Percentiles rank a stretch among this genome's conserved stretches.
Conservation (phyloP, 257 asterid species). For the Ilex aquifolium region DNA sequence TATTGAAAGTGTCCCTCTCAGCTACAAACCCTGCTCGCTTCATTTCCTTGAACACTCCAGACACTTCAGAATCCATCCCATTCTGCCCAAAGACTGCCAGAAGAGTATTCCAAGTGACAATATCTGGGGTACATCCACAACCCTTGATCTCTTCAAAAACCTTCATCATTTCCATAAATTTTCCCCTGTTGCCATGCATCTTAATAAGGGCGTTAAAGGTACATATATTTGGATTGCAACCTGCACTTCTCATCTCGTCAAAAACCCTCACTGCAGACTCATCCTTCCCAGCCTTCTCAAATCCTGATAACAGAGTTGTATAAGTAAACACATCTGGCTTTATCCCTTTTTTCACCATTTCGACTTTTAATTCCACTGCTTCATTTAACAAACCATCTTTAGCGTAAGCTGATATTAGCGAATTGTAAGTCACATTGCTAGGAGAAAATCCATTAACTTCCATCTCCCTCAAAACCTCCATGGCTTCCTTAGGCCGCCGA, state of each 20-base stretch:
- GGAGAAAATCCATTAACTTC: constrained; percentile 59
- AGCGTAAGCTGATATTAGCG: constrained; percentile 72
- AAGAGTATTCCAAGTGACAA: constrained; percentile 95
- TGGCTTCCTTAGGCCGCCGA: constrained; percentile 74
- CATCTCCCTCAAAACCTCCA: constrained; percentile 85
- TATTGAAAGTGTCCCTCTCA: constrained; percentile 89
- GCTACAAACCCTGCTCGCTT: constrained; percentile 86
- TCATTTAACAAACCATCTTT: constrained; percentile 78
- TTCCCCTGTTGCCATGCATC: constrained; percentile 85
- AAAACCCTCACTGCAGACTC: constrained; percentile 71
- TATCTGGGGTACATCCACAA: constrained; percentile 70
- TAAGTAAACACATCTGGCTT: constrained; percentile 90
- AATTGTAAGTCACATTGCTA: constrained; percentile 69
- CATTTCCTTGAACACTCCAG: constrained; percentile 90
- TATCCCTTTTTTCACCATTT: constrained; percentile 67
- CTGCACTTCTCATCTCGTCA: constrained; percentile 61
- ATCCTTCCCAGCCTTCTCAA: constrained; percentile 91
- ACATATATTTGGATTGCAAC: constrained; percentile 84
- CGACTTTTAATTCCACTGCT: constrained; percentile 60
- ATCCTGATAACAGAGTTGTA: constrained; percentile 85
- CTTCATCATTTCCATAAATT: constrained; percentile 83
- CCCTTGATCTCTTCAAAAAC: constrained; percentile 67
- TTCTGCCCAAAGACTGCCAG: constrained; percentile 93
- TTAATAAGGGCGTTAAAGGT: constrained; percentile 85
- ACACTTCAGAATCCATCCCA: constrained; percentile 81